Evolutionary conservation across 164 flowering plant genomes (phyloP).

Genomic region (Nelumbo lutea): DNA sequence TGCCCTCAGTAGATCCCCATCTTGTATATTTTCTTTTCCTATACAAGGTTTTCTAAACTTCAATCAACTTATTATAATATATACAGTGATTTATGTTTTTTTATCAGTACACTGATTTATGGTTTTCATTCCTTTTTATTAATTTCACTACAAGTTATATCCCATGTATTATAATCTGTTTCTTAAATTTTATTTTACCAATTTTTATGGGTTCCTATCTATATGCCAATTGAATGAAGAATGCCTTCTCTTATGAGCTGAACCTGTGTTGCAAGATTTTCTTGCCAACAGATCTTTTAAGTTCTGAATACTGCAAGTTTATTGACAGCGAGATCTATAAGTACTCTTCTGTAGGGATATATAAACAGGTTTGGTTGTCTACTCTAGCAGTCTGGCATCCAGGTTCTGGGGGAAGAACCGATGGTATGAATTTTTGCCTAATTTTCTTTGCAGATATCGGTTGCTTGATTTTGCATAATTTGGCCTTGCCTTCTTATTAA

Average conservation of each 20-base stretch:
- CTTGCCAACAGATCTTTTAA: background rate
- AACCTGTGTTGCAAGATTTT: background rate
- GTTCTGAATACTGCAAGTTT: conserved; percentile 3
- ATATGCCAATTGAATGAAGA: conserved; percentile 1
- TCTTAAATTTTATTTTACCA: background rate
- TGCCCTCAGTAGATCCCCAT: conserved; percentile 17
- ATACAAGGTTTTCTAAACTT: conserved; percentile 2
- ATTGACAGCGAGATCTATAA: background rate
- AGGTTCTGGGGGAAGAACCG: background rate
- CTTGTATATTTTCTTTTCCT: conserved; percentile 4
- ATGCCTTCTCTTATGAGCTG: background rate
- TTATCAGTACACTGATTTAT: conserved; percentile 10
- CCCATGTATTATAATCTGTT: background rate
- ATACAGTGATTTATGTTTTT: conserved; percentile 10
- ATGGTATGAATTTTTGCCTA: background rate
- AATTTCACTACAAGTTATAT: background rate
- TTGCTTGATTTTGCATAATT: background rate
- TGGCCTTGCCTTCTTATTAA: too few relatives aligned
- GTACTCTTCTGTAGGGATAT: background rate
- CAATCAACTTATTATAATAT: conserved; percentile 15
- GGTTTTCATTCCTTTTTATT: conserved; percentile 4
- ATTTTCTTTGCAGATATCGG: background rate
- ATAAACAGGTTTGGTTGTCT: background rate
- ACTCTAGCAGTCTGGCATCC: background rate
- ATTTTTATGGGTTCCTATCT: background rate